Percentiles rank a stretch among this genome's conserved stretches.
These are phyloP conservation scores for Penicillium roqueforti DNA, from an alignment of 495 filamentous ascomycete species.

Conservation along the genomic window DNA sequence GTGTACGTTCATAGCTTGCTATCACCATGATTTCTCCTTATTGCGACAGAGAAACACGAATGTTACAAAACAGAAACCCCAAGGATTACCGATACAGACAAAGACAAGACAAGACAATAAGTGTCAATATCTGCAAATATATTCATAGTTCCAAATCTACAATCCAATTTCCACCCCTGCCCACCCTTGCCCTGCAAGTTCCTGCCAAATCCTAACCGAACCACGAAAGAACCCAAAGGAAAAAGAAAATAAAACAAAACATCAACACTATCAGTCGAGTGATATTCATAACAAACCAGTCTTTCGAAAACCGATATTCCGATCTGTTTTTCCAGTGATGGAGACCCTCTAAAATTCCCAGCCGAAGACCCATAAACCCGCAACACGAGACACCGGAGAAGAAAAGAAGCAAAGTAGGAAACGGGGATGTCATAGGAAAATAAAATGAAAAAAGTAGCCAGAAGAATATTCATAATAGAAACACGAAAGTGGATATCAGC, in stretches of 20 bases:
- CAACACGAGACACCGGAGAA: constrained; percentile 25
- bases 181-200: neutral
- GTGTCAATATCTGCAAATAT: constrained; percentile 4
- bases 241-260: constrained; percentile 14
- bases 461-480: constrained; percentile 6
- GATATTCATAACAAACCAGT: constrained; percentile 15
- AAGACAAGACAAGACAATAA: neutral
- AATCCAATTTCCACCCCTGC: constrained; percentile 1
- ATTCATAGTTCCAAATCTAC: constrained; percentile 11
- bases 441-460: neutral
- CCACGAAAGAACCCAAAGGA: constrained; percentile 18
- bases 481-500: neutral
- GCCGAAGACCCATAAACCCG: constrained; percentile 27
- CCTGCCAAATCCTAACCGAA: neutral
- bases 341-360: constrained; percentile 33
- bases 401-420: constrained; percentile 5
- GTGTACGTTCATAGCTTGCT: no score
- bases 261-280: constrained; percentile 6
- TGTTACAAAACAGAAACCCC: neutral
- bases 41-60: no score
- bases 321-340: constrained; percentile 37
- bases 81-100: neutral
- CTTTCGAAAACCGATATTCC: constrained; percentile 16
- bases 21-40: no score
- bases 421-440: neutral